These are phyloP conservation scores for Beauveria medogensis DNA, from an alignment of 2,329 filamentous ascomycete species.

Conservation along the genomic window DNA sequence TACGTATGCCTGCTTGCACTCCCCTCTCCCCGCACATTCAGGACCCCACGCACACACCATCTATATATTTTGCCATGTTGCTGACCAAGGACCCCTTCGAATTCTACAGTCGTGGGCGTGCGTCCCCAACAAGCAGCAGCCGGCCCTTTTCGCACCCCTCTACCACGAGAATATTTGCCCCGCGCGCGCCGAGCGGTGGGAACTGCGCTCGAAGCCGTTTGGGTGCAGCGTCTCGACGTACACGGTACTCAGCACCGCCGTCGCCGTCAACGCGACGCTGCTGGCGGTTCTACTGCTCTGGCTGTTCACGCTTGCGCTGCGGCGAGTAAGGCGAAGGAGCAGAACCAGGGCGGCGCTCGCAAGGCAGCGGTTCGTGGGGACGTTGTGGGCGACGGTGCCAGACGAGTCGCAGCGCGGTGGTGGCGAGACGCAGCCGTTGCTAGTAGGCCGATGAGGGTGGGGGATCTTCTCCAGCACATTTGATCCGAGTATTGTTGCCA, in stretches of 20 bases:
- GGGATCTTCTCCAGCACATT: not conserved
- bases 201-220: slow-evolving; percentile 27
- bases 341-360: not conserved
- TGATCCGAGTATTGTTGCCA: not conserved
- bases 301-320: slow-evolving; percentile 9
- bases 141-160: slow-evolving; percentile 42
- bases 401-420: not conserved
- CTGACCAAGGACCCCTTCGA: not conserved
- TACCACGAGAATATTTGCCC: slow-evolving; percentile 44
- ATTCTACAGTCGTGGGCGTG: slow-evolving; percentile 41
- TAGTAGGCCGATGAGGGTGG: slow-evolving; percentile 8
- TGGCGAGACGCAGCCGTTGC: slow-evolving; percentile 15
- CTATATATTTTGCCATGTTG: not conserved
- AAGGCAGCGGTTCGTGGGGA: not conserved
- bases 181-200: slow-evolving; percentile 35
- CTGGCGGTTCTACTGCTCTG: slow-evolving; percentile 18
- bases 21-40: not conserved
- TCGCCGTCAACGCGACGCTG: slow-evolving; percentile 23
- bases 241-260: slow-evolving; percentile 23
- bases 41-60: not conserved
- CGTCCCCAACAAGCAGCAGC: slow-evolving; percentile 39
- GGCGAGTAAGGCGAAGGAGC: not conserved
- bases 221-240: slow-evolving; percentile 29
- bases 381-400: not conserved
- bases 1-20: slow-evolving; percentile 30